Conservation (phyloP, 352 stramenopile genomes). For the Phytophthora sp. region DNA sequence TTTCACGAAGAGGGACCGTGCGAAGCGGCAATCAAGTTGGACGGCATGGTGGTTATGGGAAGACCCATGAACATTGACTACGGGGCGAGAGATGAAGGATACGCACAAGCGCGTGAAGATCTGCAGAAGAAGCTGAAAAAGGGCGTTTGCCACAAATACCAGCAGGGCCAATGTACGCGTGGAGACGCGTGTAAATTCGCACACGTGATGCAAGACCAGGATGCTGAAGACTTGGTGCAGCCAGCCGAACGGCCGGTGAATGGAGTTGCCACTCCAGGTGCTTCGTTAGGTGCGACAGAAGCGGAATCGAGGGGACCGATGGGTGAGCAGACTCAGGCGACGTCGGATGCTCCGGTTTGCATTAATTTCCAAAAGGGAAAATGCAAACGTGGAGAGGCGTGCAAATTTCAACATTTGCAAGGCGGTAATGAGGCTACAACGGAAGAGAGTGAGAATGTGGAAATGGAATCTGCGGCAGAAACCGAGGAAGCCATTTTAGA, state of each 20-base stretch:
- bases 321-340: conserved; percentile 31
- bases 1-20: conserved; percentile 92
- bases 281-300: conserved; percentile 28
- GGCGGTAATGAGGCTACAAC: conserved; percentile 11
- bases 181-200: conserved; percentile 76
- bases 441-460: conserved; percentile 11
- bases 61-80: conserved; percentile 87
- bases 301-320: not conserved
- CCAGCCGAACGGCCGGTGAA: conserved; percentile 39
- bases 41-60: conserved; percentile 86
- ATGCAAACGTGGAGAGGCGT: conserved; percentile 64
- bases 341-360: conserved; percentile 62
- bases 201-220: conserved; percentile 68
- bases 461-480: conserved; percentile 10
- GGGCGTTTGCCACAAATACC: conserved; percentile 77
- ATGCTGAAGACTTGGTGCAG: conserved; percentile 54
- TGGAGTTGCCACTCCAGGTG: conserved; percentile 31
- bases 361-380: conserved; percentile 81
- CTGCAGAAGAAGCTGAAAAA: conserved; percentile 83
- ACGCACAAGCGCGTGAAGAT: conserved; percentile 71
- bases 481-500: conserved; percentile 17
- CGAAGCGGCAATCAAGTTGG: conserved; percentile 80
- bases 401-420: conserved; percentile 65
- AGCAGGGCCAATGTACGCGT: conserved; percentile 61
- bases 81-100: conserved; percentile 67